phyloP scores from a whole-genome alignment of 1,284 basidiomycete species.

The Trichosporon inkin region DNA sequence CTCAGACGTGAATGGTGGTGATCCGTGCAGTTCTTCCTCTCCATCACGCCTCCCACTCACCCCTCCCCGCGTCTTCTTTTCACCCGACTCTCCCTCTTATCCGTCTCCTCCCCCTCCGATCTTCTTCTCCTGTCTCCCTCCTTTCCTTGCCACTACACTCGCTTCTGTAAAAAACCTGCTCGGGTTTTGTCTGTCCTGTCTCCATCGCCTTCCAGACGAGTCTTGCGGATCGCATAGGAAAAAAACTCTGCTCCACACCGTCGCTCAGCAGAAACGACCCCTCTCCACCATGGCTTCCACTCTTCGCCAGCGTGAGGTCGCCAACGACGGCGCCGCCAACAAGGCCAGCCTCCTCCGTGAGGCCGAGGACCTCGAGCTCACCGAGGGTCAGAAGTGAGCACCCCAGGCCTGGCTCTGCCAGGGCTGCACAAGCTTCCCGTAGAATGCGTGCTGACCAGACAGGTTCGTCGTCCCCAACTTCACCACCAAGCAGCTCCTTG shows the following conservation, averaged over 20 bases:
- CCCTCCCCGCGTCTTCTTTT: not conserved
- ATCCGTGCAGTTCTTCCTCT: slow-evolving; percentile 7
- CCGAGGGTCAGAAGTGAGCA: slow-evolving; percentile 46
- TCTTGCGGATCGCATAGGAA: not conserved
- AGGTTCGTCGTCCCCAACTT: slow-evolving; percentile 50
- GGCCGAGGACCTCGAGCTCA: slow-evolving; percentile 45
- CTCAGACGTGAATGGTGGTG: not conserved
- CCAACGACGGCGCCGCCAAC: slow-evolving; percentile 35
- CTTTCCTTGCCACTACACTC: slow-evolving; percentile 5
- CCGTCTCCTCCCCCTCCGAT: not conserved
- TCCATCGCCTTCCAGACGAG: not conserved
- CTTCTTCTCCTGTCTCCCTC: not conserved
- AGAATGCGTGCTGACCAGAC: slow-evolving; percentile 4
- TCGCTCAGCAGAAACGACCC: not conserved
- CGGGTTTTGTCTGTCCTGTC: slow-evolving; percentile 4
- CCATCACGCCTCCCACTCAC: not conserved
- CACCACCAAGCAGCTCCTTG: slow-evolving; percentile 59
- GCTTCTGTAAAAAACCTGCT: slow-evolving; percentile 4
- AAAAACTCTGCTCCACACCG: not conserved
- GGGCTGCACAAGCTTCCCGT: no score
- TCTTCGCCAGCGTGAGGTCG: slow-evolving; percentile 40
- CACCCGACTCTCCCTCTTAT: slow-evolving; percentile 3
- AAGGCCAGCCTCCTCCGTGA: slow-evolving; percentile 45
- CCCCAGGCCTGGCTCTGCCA: no score
- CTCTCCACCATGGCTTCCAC: slow-evolving; percentile 36